Percentiles rank a stretch among this genome's conserved stretches.
Conservation (phyloP, 139 green algal genomes). For the Micractinium conductrix region DNA sequence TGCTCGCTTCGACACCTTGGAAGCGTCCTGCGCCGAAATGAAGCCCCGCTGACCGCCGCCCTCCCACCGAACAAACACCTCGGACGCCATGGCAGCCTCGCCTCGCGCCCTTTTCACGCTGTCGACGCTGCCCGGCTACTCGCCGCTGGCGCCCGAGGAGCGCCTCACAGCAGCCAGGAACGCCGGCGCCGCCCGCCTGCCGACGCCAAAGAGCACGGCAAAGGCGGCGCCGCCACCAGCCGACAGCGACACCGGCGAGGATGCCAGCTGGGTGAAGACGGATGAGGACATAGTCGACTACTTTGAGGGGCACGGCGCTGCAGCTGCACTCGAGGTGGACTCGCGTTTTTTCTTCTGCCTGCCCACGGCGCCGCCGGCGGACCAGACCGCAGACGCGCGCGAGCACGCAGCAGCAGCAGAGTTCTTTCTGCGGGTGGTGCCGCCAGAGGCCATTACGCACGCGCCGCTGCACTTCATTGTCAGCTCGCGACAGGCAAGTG, state of each 20-base stretch:
- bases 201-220: background rate
- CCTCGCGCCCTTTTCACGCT: background rate
- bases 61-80: background rate
- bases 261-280: background rate
- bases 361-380: background rate
- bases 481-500: too few relatives aligned
- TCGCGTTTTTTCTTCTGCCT: constrained; percentile 9
- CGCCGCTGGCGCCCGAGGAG: background rate
- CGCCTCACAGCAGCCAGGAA: background rate
- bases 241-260: too few relatives aligned
- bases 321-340: too few relatives aligned
- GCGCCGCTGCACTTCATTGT: background rate
- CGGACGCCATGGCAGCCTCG: background rate
- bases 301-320: background rate
- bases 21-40: background rate
- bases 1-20: too few relatives aligned
- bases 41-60: background rate
- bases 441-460: background rate
- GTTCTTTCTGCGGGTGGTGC: background rate
- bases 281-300: constrained; percentile 4
- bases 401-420: background rate
- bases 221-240: too few relatives aligned
- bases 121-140: background rate
- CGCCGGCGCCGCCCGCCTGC: background rate
- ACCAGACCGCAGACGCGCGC: background rate